Evolutionary conservation across 202 grass and related monocot genomes (phyloP).

Genomic region (Sporobolus alterniflorus): DNA sequence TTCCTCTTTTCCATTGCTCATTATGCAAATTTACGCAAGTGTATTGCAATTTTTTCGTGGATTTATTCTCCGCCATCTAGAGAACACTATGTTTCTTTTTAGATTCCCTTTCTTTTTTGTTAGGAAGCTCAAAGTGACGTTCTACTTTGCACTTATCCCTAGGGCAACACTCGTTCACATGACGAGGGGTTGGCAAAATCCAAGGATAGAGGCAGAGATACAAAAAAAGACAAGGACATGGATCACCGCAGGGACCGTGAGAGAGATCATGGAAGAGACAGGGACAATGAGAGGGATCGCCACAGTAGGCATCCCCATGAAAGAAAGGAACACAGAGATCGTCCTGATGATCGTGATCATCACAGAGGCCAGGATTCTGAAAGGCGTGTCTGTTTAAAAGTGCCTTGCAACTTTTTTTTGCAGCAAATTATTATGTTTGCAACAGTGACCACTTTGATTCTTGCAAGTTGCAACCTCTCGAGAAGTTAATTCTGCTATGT

Average conservation of each 20-base stretch:
- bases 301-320: conserved; percentile 51
- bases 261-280: conserved; percentile 47
- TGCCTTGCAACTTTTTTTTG: neutral
- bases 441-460: neutral
- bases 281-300: conserved; percentile 48
- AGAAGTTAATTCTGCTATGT: conserved; percentile 22
- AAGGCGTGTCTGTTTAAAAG: conserved; percentile 27
- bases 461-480: neutral
- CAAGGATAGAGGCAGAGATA: conserved; percentile 71
- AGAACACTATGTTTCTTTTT: neutral
- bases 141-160: conserved; percentile 2
- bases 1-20: neutral
- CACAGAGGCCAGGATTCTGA: conserved; percentile 61
- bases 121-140: neutral
- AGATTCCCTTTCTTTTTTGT: neutral
- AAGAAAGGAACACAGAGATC: conserved; percentile 45
- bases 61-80: neutral
- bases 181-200: conserved; percentile 73
- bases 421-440: neutral
- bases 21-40: neutral
- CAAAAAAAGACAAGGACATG: conserved; percentile 70
- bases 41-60: neutral
- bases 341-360: conserved; percentile 64
- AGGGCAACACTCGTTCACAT: conserved; percentile 51
- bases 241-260: conserved; percentile 68